Conservation (phyloP, 129 eudicot species). For the Tanacetum coccineum region DNA sequence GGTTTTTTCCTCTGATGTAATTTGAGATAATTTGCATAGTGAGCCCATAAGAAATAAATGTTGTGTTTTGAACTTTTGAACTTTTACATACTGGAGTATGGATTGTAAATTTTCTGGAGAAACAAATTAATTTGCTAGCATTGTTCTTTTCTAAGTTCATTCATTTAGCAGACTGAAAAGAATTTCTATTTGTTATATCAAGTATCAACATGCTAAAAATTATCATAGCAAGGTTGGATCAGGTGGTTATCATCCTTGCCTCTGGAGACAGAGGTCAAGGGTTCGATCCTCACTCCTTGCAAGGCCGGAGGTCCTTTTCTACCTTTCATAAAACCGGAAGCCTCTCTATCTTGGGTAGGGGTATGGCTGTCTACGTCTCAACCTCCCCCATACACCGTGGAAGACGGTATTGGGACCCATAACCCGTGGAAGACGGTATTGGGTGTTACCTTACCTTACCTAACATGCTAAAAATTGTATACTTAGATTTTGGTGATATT, state of each 20-base stretch:
- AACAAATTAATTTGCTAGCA: not conserved
- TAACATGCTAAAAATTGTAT: not conserved
- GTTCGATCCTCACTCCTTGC: too few species aligned
- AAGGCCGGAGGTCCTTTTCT: too few species aligned
- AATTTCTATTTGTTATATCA: not conserved
- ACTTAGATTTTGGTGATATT: conserved; percentile 2
- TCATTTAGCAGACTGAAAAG: not conserved
- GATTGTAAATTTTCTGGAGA: not conserved
- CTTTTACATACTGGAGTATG: not conserved
- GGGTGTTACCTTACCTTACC: too few species aligned
- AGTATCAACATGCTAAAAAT: not conserved
- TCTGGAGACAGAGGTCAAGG: too few species aligned
- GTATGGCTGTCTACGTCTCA: too few species aligned
- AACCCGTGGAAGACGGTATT: too few species aligned
- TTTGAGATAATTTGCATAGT: not conserved
- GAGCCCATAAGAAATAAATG: conserved; percentile 7
- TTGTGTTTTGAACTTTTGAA: not conserved
- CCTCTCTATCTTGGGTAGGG: too few species aligned
- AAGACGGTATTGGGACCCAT: too few species aligned
- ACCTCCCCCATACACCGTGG: too few species aligned
- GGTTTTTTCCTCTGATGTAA: not conserved
- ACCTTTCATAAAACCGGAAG: too few species aligned
- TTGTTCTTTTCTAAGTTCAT: not conserved
- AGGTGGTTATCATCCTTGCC: too few species aligned
- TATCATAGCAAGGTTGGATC: too few species aligned